Percentiles rank a stretch among this genome's conserved stretches.
These are phyloP conservation scores for Umbelopsis vinacea DNA, from an alignment of 192 early-diverging fungal genomes.

Conservation along the genomic window DNA sequence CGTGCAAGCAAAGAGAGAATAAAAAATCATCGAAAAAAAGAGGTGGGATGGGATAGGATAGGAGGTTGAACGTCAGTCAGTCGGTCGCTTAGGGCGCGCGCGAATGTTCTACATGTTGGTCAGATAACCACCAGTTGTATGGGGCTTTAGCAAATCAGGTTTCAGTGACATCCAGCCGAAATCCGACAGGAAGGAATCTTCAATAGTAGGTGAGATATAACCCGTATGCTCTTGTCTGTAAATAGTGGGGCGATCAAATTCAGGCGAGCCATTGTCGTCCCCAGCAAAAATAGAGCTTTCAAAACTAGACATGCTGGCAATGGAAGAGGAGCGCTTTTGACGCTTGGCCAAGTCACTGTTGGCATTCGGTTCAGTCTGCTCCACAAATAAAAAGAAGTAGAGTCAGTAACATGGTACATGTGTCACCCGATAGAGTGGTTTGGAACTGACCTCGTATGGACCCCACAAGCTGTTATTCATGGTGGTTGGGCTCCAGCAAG, in stretches of 20 bases:
- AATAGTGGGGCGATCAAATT: neutral
- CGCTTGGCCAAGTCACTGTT: neutral
- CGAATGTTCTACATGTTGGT: neutral
- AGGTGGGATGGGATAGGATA: too few species aligned
- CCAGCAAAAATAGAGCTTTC: slow-evolving; percentile 16
- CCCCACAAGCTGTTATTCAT: neutral
- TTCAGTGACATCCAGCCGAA: slow-evolving; percentile 4
- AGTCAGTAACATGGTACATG: too few species aligned
- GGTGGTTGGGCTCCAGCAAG: slow-evolving; percentile 5
- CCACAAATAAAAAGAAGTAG: neutral
- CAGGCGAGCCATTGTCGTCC: neutral
- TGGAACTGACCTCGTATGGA: slow-evolving; percentile 12
- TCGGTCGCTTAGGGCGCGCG: too few species aligned
- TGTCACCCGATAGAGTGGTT: too few species aligned
- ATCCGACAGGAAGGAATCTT: neutral
- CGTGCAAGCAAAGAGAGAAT: neutral
- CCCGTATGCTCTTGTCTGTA: neutral
- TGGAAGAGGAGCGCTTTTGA: slow-evolving; percentile 15
- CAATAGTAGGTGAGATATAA: slow-evolving; percentile 5
- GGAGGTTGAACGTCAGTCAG: too few species aligned
- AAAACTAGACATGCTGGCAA: slow-evolving; percentile 8
- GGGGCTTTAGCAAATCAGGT: slow-evolving; percentile 4
- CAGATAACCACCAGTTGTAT: neutral
- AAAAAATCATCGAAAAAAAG: neutral
- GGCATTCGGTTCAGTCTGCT: neutral